Evolutionary conservation across 176 grass and related monocot species (phyloP).

Genomic region (Triticum timopheevii): DNA sequence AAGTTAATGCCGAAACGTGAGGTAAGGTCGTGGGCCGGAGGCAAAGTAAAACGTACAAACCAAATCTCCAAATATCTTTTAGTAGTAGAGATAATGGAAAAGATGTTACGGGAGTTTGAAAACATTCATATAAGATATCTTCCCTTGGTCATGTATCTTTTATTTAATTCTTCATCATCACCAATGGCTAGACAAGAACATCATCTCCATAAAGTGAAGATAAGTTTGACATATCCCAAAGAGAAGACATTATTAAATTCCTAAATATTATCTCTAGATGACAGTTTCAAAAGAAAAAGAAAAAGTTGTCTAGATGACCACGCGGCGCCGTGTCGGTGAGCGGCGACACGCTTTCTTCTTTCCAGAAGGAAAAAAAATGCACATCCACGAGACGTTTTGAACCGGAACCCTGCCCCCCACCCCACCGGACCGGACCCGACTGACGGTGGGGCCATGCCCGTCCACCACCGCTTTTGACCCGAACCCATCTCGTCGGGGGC

Average conservation of each 20-base stretch:
- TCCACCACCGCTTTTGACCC: conserved; percentile 11
- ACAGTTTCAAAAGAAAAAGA: too few species aligned
- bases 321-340: neutral
- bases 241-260: neutral
- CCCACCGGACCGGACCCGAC: neutral
- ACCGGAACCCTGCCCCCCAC: neutral
- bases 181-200: neutral
- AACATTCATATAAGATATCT: too few species aligned
- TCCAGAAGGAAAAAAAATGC: neutral
- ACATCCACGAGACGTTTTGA: neutral
- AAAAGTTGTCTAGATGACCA: neutral
- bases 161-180: too few species aligned
- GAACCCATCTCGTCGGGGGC: neutral
- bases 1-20: too few species aligned
- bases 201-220: neutral
- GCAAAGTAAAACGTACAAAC: too few species aligned
- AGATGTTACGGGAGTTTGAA: too few species aligned
- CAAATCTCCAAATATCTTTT: too few species aligned
- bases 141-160: too few species aligned
- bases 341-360: neutral
- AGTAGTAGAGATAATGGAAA: too few species aligned
- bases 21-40: too few species aligned
- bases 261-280: too few species aligned
- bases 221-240: neutral
- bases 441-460: neutral